A percentile compares a stretch with the other conserved stretches of the same genome.
These are phyloP conservation scores for Lipomyces lipofer DNA, from an alignment of 805 yeast genomes.

Conservation along the genomic window DNA sequence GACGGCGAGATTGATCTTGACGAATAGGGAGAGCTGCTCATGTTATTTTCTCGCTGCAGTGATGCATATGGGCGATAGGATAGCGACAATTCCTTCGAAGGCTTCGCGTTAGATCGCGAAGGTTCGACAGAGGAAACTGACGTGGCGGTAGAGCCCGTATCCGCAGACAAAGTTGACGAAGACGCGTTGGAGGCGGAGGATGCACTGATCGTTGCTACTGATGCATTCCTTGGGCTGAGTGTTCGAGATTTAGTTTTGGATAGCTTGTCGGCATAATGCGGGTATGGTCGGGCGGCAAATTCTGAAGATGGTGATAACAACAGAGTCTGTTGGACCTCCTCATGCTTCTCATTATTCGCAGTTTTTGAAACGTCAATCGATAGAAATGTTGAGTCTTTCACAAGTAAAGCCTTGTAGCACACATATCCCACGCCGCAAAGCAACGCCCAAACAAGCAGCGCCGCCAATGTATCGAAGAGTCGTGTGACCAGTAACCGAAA, in stretches of 20 bases:
- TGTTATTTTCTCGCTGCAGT: no score
- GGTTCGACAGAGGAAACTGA: neutral
- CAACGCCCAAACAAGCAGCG: slow-evolving; percentile 10
- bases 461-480: neutral
- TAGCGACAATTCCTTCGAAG: no score
- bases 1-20: no score
- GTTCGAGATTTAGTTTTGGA: no score
- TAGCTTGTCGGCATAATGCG: slow-evolving; percentile 1
- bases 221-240: neutral
- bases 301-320: slow-evolving; percentile 5
- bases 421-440: slow-evolving; percentile 1
- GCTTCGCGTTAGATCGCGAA: neutral
- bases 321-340: neutral
- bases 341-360: neutral
- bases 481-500: slow-evolving; percentile 2
- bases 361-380: neutral
- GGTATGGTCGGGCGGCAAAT: slow-evolving; percentile 23
- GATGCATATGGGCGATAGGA: no score
- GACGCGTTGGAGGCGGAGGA: neutral
- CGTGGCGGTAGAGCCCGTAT: neutral
- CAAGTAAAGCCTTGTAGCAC: neutral
- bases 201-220: neutral
- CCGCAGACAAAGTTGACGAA: neutral
- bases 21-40: no score
- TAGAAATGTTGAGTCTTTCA: neutral